Conservation (phyloP, 441 rosid genomes). For the Arabidopsis lyrata region DNA sequence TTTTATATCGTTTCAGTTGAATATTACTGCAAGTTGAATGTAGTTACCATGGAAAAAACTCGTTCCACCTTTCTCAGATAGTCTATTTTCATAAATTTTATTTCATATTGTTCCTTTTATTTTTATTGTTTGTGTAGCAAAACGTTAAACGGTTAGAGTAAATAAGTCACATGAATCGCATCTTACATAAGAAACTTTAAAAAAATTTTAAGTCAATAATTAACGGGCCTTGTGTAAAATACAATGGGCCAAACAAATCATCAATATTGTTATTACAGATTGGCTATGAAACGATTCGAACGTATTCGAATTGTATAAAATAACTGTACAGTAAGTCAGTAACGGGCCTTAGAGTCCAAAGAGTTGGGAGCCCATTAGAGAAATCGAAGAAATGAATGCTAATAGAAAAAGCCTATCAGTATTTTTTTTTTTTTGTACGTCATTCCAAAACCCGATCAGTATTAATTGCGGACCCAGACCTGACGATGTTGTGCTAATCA, state of each 20-base stretch:
- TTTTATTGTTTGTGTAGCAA: not conserved
- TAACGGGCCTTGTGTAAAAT: constrained; percentile 3
- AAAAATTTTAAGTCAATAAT: not conserved
- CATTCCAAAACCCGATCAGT: too few species aligned
- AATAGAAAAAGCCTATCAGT: too few species aligned
- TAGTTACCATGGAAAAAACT: not conserved
- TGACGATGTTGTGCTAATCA: too few species aligned
- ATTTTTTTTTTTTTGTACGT: not conserved
- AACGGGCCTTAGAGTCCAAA: constrained; percentile 20
- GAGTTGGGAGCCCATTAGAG: not conserved
- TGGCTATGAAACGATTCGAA: not conserved
- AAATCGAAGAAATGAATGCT: not conserved
- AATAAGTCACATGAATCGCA: not conserved
- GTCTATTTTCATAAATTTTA: not conserved
- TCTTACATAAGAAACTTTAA: not conserved
- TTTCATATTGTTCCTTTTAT: not conserved
- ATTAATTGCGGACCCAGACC: too few species aligned
- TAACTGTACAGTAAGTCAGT: too few species aligned
- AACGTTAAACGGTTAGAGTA: not conserved
- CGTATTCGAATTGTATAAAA: not conserved
- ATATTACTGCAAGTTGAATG: constrained; percentile 4
- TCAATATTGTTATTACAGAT: not conserved
- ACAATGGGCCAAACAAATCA: not conserved
- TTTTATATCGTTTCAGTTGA: not conserved
- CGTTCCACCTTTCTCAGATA: not conserved